phyloP scores from a whole-genome alignment of 176 grass and related monocot species.

The Carex myosuroides region DNA sequence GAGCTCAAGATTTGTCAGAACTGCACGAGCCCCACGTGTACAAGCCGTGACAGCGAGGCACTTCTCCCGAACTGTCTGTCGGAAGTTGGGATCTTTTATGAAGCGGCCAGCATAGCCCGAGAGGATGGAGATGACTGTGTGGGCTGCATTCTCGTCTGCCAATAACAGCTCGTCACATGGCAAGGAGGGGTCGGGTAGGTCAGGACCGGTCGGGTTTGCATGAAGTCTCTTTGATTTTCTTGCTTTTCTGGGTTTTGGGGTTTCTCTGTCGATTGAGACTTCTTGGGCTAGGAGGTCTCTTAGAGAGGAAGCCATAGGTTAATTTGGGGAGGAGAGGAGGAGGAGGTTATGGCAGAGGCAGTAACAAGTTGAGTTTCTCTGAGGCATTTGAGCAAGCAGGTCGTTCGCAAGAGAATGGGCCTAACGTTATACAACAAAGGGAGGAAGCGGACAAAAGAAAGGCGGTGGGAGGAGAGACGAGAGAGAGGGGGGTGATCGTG shows the following conservation, averaged over 20 bases:
- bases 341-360: constrained; percentile 11
- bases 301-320: constrained; percentile 36
- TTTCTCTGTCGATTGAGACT: not conserved
- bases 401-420: not conserved
- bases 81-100: constrained; percentile 51
- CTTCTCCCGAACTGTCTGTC: constrained; percentile 55
- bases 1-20: constrained; percentile 86
- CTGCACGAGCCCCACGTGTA: constrained; percentile 30
- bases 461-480: not conserved
- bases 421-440: not conserved
- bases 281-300: constrained; percentile 63
- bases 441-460: not conserved
- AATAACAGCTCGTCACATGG: not conserved
- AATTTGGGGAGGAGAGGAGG: constrained; percentile 6
- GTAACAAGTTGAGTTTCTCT: not conserved
- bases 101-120: constrained; percentile 70
- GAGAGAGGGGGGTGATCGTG: not conserved
- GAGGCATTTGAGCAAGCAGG: constrained; percentile 23
- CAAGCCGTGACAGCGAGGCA: constrained; percentile 38
- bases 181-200: not conserved
- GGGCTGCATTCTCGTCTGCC: constrained; percentile 13
- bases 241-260: not conserved
- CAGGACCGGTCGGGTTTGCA: not conserved
- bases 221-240: not conserved
- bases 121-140: constrained; percentile 58